Percentiles rank a stretch among this genome's conserved stretches.
phyloP scores from a whole-genome alignment of 1,139 yeast species.

The Debaryomyces coudertii region DNA sequence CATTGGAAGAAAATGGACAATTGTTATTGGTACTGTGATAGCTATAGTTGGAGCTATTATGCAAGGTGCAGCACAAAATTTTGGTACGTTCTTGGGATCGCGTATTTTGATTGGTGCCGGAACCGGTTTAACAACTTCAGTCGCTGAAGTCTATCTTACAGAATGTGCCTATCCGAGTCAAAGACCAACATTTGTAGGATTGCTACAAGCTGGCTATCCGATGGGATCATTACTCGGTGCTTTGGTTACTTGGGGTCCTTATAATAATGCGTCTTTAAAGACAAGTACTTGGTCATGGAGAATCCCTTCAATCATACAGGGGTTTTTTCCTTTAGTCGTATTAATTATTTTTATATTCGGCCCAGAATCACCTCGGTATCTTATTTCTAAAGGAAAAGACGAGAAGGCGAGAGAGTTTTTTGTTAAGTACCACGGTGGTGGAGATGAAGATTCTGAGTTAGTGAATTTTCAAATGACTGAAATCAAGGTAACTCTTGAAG shows the following conservation, averaged over 20 bases:
- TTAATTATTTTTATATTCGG: constrained; percentile 16
- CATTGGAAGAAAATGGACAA: neutral
- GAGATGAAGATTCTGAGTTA: constrained; percentile 25
- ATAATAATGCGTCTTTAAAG: constrained; percentile 10
- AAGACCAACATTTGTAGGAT: constrained; percentile 19
- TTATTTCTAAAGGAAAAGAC: constrained; percentile 37
- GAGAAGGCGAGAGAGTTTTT: constrained; percentile 46
- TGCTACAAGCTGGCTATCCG: constrained; percentile 19
- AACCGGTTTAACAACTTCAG: constrained; percentile 22
- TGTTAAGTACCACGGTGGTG: constrained; percentile 46
- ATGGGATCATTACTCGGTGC: constrained; percentile 21
- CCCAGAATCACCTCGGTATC: constrained; percentile 54
- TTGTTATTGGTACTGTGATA: constrained; percentile 14
- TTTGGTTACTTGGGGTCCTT: constrained; percentile 17
- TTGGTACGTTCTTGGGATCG: constrained; percentile 40
- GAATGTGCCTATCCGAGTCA: constrained; percentile 24
- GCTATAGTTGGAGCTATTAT: constrained; percentile 43
- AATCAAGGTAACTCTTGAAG: constrained; percentile 32
- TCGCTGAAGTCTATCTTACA: constrained; percentile 38
- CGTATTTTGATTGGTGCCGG: constrained; percentile 48
- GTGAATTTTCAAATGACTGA: constrained; percentile 43
- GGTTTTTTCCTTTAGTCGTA: neutral
- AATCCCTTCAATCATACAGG: constrained; percentile 10
- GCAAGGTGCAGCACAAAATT: constrained; percentile 37
- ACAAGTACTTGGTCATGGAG: constrained; percentile 16